phyloP scores from a whole-genome alignment of 108 stramenopile species.

The Chaetoceros tenuissimus region DNA sequence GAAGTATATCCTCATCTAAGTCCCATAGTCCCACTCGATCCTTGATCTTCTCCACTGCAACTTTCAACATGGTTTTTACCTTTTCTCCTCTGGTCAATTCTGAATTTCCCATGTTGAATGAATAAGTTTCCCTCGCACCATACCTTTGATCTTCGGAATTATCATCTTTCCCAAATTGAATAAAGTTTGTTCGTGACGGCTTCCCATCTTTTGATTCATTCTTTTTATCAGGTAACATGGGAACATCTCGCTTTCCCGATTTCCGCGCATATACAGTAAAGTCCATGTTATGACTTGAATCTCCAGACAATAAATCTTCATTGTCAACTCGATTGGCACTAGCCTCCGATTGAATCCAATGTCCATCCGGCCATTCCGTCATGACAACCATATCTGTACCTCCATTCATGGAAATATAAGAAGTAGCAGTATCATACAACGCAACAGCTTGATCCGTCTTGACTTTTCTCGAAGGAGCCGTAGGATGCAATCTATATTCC shows the following conservation, averaged over 20 bases:
- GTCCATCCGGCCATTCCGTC: slow-evolving; percentile 47
- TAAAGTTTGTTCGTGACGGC: slow-evolving; percentile 38
- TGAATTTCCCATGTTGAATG: slow-evolving; percentile 13
- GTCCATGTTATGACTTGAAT: slow-evolving; percentile 12
- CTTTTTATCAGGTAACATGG: slow-evolving; percentile 19
- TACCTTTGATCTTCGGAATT: slow-evolving; percentile 11
- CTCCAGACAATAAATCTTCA: slow-evolving; percentile 11
- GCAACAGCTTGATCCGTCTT: slow-evolving; percentile 49
- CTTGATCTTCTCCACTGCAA: not conserved
- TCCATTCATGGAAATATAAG: slow-evolving; percentile 36
- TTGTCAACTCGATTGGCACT: slow-evolving; percentile 10
- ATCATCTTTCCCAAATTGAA: slow-evolving; percentile 53
- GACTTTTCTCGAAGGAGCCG: slow-evolving; percentile 42
- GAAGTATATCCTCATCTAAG: not conserved
- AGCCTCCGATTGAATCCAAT: slow-evolving; percentile 1
- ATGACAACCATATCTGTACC: slow-evolving; percentile 40
- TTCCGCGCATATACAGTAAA: slow-evolving; percentile 40
- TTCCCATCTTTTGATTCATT: slow-evolving; percentile 19
- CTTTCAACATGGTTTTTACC: not conserved
- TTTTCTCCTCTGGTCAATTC: not conserved
- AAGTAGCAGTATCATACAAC: slow-evolving; percentile 65
- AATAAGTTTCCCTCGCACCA: slow-evolving; percentile 70
- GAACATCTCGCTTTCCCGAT: slow-evolving; percentile 12
- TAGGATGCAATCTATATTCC: slow-evolving; percentile 36
- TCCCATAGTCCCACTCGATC: slow-evolving; percentile 1